A percentile compares a stretch with the other conserved stretches of the same genome.
These are phyloP conservation scores for Lentinula detonsa DNA, from an alignment of 768 basidiomycete species.

Conservation along the genomic window DNA sequence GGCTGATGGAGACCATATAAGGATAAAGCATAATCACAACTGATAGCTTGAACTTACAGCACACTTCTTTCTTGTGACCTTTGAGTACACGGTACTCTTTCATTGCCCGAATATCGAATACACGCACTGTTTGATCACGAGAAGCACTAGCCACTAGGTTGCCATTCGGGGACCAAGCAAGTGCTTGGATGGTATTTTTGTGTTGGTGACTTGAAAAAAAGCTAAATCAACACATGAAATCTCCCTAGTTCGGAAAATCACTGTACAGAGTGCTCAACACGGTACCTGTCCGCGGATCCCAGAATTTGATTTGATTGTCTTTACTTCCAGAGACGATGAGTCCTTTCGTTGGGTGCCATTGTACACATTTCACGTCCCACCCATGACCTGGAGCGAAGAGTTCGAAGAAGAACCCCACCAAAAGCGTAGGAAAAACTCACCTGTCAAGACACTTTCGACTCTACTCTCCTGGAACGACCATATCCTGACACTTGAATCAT, in stretches of 20 bases:
- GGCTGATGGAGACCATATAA: slow-evolving; percentile 36
- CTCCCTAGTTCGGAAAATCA: background rate
- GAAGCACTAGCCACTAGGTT: slow-evolving; percentile 93
- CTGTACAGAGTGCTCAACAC: slow-evolving; percentile 85
- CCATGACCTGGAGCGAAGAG: slow-evolving; percentile 69
- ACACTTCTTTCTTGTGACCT: slow-evolving; percentile 98
- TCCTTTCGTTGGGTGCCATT: slow-evolving; percentile 98
- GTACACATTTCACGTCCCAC: slow-evolving; percentile 97
- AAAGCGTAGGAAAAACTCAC: slow-evolving; percentile 26
- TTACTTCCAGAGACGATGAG: slow-evolving; percentile 93
- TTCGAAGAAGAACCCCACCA: background rate
- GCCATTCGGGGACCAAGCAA: slow-evolving; percentile 92
- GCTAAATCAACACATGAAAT: background rate
- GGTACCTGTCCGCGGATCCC: slow-evolving; percentile 94
- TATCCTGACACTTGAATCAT: slow-evolving; percentile 90
- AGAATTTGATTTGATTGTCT: slow-evolving; percentile 98
- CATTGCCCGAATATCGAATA: slow-evolving; percentile 98
- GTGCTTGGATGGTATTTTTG: slow-evolving; percentile 93
- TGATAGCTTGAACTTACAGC: slow-evolving; percentile 51
- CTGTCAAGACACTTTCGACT: slow-evolving; percentile 84
- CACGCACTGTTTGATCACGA: slow-evolving; percentile 88
- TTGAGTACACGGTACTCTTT: slow-evolving; percentile 89
- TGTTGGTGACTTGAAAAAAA: slow-evolving; percentile 73
- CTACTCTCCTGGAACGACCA: slow-evolving; percentile 93
- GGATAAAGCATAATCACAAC: background rate